Base-by-base conservation (phyloP, 495 filamentous ascomycete species). In the Cercophora samala region DNA sequence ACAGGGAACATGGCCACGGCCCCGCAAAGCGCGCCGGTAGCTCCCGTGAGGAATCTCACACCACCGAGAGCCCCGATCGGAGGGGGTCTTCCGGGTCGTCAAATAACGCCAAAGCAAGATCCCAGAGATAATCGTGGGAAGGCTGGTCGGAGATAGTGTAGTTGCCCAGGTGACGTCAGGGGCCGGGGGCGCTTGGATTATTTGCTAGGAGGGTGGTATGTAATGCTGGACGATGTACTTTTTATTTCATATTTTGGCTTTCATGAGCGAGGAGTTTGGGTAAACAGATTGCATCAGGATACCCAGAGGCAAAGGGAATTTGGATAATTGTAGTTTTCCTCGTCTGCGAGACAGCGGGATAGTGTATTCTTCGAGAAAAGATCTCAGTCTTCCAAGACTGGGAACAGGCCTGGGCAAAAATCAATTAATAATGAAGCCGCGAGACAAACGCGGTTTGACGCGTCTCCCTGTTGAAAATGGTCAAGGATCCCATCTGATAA, bases 11-110 rank as follows among this genome's bases (percentile, higher is more conserved):
- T 29, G 55, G 9, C 60, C 3, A 15, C 32, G 32, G 24, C 58
- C 60, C 60, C 13, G 60, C 25, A 37, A n/a, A 29, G 29, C n/a
- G 25, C 25, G n/a, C 60, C 0, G 29, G 26, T 37, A 37, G 60
- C 60, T 62, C 60, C 60, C 0, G 60, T 64, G 46, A 64, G 68
- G 4, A 69, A 18, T 23, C 22, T 66, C 25, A 66, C 68, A 9
- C 54, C 56, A 17, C 64, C 59, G 42, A 29, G 58, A 37, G 24
- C 46, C 1, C 64, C 59, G 37, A 61, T 52, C n/a, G 24, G 37
- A 6, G 55, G 21, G 21, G 66, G 62, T 6, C 52, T 64, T 56
- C 62, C 46, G 19, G 63, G 63, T 22, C 52, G 63, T 21, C 26
- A 60, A n/a, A 56, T 55, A 5, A 55, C 46, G 19, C 52, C 62